Evolutionary conservation across 768 basidiomycete genomes (phyloP).

Genomic region (Termitomyces sp.): DNA sequence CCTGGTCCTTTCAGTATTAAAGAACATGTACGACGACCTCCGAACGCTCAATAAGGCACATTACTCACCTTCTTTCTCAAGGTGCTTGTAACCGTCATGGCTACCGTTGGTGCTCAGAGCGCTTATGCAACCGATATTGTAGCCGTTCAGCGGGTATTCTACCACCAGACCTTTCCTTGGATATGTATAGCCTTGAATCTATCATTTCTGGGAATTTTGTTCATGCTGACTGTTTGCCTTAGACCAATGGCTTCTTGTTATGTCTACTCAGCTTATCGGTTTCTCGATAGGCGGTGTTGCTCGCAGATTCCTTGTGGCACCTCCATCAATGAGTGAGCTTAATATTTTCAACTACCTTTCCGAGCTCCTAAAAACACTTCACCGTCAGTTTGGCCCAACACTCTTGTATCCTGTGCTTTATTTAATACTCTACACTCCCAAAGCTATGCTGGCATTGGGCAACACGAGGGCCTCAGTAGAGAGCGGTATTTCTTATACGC

Average conservation of each 20-base stretch:
- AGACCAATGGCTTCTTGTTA: slow-evolving; percentile 60
- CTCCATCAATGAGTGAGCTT: slow-evolving; percentile 56
- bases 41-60: not conserved
- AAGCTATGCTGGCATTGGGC: slow-evolving; percentile 50
- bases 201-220: not conserved
- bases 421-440: slow-evolving; percentile 74
- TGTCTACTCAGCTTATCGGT: slow-evolving; percentile 72
- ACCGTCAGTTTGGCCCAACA: slow-evolving; percentile 66
- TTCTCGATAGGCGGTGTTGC: slow-evolving; percentile 54
- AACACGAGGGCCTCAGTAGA: slow-evolving; percentile 49
- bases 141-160: slow-evolving; percentile 70
- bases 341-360: not conserved
- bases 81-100: slow-evolving; percentile 69
- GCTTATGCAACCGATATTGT: slow-evolving; percentile 70
- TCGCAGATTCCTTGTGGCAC: slow-evolving; percentile 61
- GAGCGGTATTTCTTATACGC: slow-evolving; percentile 58
- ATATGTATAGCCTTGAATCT: slow-evolving; percentile 22
- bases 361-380: not conserved
- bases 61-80: slow-evolving; percentile 15
- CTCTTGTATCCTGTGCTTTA: slow-evolving; percentile 64
- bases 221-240: not conserved
- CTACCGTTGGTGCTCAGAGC: slow-evolving; percentile 47
- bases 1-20: slow-evolving; percentile 78
- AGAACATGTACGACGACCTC: slow-evolving; percentile 36
- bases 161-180: slow-evolving; percentile 55